Conservation (phyloP, 495 filamentous ascomycete genomes). For the Pyrenula aspistea region DNA sequence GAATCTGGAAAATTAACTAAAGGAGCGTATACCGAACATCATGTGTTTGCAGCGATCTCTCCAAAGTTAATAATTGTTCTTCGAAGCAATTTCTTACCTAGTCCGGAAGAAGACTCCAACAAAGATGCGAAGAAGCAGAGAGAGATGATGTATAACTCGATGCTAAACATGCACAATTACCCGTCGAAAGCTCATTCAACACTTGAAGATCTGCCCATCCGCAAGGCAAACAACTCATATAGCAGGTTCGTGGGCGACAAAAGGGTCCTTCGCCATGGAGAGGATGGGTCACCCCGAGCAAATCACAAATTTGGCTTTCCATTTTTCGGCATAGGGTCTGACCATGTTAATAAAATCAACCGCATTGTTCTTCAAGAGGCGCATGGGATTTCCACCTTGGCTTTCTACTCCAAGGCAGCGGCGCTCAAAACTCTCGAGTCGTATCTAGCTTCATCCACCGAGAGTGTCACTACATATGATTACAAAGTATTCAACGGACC, state of each 20-base stretch:
- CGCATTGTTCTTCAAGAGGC: slow-evolving; percentile 25
- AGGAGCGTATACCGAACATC: slow-evolving; percentile 20
- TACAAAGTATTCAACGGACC: not conserved
- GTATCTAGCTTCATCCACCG: slow-evolving; percentile 2
- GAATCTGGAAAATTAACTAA: slow-evolving; percentile 3
- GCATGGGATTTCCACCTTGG: not conserved
- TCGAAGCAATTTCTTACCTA: slow-evolving; percentile 16
- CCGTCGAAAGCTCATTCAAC: slow-evolving; percentile 7
- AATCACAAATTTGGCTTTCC: slow-evolving; percentile 27
- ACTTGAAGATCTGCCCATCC: slow-evolving; percentile 25
- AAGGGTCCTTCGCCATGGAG: slow-evolving; percentile 4
- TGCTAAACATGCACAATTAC: slow-evolving; percentile 1
- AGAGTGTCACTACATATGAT: not conserved
- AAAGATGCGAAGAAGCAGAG: slow-evolving; percentile 1
- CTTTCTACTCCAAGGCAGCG: slow-evolving; percentile 1
- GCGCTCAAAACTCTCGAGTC: not conserved
- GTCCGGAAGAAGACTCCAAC: slow-evolving; percentile 6
- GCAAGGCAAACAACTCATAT: slow-evolving; percentile 26
- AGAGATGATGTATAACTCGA: slow-evolving; percentile 2
- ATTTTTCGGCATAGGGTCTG: slow-evolving; percentile 19
- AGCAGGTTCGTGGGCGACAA: slow-evolving; percentile 15
- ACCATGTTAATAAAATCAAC: slow-evolving; percentile 30
- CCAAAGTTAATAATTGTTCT: slow-evolving; percentile 37
- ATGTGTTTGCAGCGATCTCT: slow-evolving; percentile 36
- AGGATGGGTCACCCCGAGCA: slow-evolving; percentile 3